Base-by-base conservation (phyloP, 1,284 basidiomycete genomes). In the Xerocomus nothofagi region DNA sequence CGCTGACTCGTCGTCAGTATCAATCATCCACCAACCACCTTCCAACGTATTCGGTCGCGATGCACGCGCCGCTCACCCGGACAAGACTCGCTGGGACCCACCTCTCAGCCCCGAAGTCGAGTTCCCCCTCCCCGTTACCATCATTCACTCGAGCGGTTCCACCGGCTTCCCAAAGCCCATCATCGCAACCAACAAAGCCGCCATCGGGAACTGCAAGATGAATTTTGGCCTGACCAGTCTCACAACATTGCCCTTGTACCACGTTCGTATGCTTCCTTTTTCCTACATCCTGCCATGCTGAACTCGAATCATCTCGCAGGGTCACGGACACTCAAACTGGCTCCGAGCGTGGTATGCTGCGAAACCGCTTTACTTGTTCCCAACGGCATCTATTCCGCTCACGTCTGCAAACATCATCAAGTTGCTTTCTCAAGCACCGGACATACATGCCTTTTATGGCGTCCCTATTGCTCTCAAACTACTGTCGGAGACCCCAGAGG, bases 91-190 rank as follows among this genome's bases (percentile, higher is more conserved):
- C 1, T 75, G 70, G 57, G 61, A 68, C 6, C 54, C 66, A 2
- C 59, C 67, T 33, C 62, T 81, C n/a, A 71, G 63, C 1, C 77
- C 77, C 2, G 69, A 77, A 15, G 66, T 75, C 46, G 79, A 82
- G 57, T 51, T 53, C 6, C 56, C 66, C 15, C 62, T 79, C 18
- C 72, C 75, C 2, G 69, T 75, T 11, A 75, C 81, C 10, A 74
- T 84, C 46, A 68, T 86, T n/a, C 84, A 86, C 55, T 83, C 82
- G 4, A 78, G 75, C 1, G 82, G 83, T 31, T 82, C 80, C 12
- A 71, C 72, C 18, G 71, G 71, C 2, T 71, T 69, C 54, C 72
- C 71, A 10, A 78, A 82, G 58, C 76, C 78, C 0, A 71, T 78
- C 36, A 62, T 66, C 18, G 60, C 71, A 39, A 72, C 70, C 0